A percentile compares a stretch with the other conserved stretches of the same genome.
These are phyloP conservation scores for Penicillium digitatum DNA, from an alignment of 2,329 filamentous ascomycete genomes.

Conservation along the genomic window DNA sequence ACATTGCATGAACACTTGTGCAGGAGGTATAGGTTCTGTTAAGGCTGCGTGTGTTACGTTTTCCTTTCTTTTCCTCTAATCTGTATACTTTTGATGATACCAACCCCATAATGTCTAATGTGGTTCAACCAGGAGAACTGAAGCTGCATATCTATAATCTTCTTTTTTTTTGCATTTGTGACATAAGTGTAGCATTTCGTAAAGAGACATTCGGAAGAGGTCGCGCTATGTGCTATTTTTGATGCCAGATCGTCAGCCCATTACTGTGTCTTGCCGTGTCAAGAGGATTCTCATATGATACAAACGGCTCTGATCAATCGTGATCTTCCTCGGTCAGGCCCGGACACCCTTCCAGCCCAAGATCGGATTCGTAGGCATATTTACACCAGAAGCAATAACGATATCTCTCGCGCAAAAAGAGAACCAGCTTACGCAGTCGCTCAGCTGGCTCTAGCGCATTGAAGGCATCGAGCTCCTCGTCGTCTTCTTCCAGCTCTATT, in stretches of 20 bases:
- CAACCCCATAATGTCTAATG: conserved; percentile 22
- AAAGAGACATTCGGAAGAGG: background rate
- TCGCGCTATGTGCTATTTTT: background rate
- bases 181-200: background rate
- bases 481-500: conserved; percentile 65
- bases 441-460: conserved; percentile 64
- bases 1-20: background rate
- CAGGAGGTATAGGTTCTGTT: background rate
- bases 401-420: conserved; percentile 66
- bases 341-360: conserved; percentile 83
- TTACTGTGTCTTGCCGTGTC: background rate
- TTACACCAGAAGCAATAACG: conserved; percentile 98
- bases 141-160: conserved; percentile 13
- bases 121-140: conserved; percentile 7
- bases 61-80: background rate
- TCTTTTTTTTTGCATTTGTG: background rate
- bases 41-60: background rate
- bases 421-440: conserved; percentile 62
- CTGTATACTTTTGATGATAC: conserved; percentile 21
- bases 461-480: conserved; percentile 76
- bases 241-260: background rate
- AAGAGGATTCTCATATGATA: background rate
- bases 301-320: conserved; percentile 45
- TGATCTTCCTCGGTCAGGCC: conserved; percentile 82
- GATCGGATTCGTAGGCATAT: conserved; percentile 60